These are phyloP conservation scores for Aspergillus cavernicola DNA, from an alignment of 495 filamentous ascomycete species.

Conservation along the genomic window DNA sequence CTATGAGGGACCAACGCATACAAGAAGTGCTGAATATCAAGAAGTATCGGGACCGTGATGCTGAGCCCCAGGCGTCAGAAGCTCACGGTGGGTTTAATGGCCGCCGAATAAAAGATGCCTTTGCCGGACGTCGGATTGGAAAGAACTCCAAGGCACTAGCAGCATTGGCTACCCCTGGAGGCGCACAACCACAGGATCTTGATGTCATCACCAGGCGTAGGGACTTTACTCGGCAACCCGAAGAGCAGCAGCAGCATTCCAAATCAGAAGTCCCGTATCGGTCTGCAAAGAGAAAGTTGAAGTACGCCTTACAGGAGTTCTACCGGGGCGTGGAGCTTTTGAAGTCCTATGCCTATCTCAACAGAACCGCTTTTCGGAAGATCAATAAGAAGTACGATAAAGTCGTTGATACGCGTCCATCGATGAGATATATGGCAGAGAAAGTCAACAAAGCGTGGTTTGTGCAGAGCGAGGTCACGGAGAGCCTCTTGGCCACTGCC, in stretches of 20 bases:
- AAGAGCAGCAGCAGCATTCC: constrained; percentile 23
- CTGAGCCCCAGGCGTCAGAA: constrained; percentile 16
- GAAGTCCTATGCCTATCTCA: constrained; percentile 84
- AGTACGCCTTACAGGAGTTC: constrained; percentile 84
- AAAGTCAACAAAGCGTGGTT: constrained; percentile 90
- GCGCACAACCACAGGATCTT: constrained; percentile 25
- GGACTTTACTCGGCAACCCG: constrained; percentile 61
- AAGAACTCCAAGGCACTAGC: constrained; percentile 56
- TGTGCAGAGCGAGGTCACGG: constrained; percentile 76
- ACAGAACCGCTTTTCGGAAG: constrained; percentile 90
- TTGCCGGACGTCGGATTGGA: constrained; percentile 43
- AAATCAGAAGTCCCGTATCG: constrained; percentile 68
- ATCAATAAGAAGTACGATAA: constrained; percentile 99
- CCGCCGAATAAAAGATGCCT: constrained; percentile 23
- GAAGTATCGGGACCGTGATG: constrained; percentile 26
- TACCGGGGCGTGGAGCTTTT: constrained; percentile 88
- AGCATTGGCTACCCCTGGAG: constrained; percentile 46
- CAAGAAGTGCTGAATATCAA: constrained; percentile 55
- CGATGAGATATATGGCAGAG: constrained; percentile 82
- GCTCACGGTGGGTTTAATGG: constrained; percentile 25
- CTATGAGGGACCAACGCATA: constrained; percentile 77
- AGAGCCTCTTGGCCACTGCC: constrained; percentile 68
- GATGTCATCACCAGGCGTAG: constrained; percentile 39
- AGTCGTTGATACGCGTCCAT: constrained; percentile 68
- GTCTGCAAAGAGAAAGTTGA: constrained; percentile 84